A percentile compares a stretch with the other conserved stretches of the same genome.
Evolutionary conservation across 208 protist genomes (phyloP).

Genomic region (Trypanosoma melophagium): DNA sequence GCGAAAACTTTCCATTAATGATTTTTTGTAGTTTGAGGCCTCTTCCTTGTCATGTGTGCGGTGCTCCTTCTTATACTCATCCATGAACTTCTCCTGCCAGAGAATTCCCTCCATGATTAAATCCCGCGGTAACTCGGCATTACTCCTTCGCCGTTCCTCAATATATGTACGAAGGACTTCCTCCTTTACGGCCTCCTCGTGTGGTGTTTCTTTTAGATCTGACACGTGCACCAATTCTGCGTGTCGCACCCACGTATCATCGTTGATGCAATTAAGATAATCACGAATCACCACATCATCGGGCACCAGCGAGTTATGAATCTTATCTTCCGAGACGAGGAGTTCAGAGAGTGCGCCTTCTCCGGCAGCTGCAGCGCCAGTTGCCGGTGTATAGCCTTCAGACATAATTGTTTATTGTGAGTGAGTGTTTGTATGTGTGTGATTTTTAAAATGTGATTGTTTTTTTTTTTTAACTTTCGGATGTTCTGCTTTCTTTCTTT

Average conservation of each 20-base stretch:
- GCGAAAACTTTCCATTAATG: conserved; percentile 53
- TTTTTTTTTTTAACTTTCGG: neutral
- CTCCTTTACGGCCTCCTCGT: conserved; percentile 60
- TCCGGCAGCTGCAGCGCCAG: neutral
- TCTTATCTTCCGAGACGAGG: conserved; percentile 32
- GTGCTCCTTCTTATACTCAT: conserved; percentile 54
- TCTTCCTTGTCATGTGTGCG: conserved; percentile 41
- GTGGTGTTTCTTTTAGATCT: conserved; percentile 56
- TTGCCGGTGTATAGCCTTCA: conserved; percentile 2
- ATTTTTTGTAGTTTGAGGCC: conserved; percentile 50
- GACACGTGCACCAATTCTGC: conserved; percentile 72
- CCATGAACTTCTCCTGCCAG: conserved; percentile 81
- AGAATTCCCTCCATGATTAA: conserved; percentile 79
- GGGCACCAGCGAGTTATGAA: conserved; percentile 49
- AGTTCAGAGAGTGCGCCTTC: conserved; percentile 20
- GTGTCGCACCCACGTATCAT: conserved; percentile 84
- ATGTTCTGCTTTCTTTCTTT: conserved; percentile 2
- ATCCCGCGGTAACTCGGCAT: conserved; percentile 33
- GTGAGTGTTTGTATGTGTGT: neutral
- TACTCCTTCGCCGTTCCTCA: conserved; percentile 36
- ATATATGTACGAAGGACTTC: conserved; percentile 75
- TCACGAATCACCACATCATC: conserved; percentile 62
- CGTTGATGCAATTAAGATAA: conserved; percentile 73
- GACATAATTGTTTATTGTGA: conserved; percentile 8
- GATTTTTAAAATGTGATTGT: neutral